Evolutionary conservation across 169 alveolate species (phyloP).

Genomic region (Perkinsus olseni): DNA sequence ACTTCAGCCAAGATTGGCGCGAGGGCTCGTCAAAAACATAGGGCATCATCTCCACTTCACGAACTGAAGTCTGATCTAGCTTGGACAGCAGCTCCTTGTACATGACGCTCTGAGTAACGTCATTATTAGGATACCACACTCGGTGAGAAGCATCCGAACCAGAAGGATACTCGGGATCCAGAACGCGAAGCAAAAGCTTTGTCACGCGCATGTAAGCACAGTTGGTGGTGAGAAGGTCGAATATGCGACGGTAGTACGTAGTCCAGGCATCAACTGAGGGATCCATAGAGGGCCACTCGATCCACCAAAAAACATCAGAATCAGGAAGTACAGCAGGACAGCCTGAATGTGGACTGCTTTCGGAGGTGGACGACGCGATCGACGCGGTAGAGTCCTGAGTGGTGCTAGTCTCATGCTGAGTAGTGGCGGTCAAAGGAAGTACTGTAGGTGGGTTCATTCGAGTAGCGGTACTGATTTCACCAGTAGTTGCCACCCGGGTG

Average conservation of each 20-base stretch:
- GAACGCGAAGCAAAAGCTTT: neutral
- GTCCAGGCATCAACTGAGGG: neutral
- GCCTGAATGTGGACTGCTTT: neutral
- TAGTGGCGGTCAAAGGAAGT: neutral
- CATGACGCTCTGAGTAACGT: neutral
- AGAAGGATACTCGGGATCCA: neutral
- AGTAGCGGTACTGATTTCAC: no score
- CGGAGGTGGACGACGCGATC: neutral
- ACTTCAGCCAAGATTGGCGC: neutral
- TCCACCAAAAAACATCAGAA: neutral
- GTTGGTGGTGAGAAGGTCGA: neutral
- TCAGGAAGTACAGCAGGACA: neutral
- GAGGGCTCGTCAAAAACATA: neutral
- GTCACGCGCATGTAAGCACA: neutral
- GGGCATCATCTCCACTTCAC: neutral
- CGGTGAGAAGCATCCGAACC: neutral
- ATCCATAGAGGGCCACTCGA: constrained; percentile 2
- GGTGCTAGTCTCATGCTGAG: no score
- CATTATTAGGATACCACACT: neutral
- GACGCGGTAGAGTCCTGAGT: no score
- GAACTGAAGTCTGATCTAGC: neutral
- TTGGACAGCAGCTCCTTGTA: neutral
- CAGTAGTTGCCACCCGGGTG: neutral
- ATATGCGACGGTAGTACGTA: neutral
- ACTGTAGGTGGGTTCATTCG: neutral